phyloP scores from a whole-genome alignment of 768 basidiomycete genomes.

The Suillus hirtellus region DNA sequence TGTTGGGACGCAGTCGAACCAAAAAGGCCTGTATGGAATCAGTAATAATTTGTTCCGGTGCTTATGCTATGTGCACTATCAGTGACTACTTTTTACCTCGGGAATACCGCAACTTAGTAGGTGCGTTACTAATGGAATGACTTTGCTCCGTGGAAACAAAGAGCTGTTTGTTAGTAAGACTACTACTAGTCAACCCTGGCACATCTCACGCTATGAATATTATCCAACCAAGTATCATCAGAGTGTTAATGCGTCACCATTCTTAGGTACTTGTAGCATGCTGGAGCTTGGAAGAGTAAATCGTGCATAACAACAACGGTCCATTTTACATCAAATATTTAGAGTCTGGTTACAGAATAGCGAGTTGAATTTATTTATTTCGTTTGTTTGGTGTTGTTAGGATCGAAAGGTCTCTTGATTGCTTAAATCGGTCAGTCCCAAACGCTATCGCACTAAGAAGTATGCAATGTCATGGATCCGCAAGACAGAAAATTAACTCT shows the following conservation, averaged over 20 bases:
- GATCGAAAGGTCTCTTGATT: constrained; percentile 37
- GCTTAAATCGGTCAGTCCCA: constrained; percentile 21
- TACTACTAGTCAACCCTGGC: no score
- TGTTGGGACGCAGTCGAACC: constrained; percentile 9
- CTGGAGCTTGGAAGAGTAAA: neutral
- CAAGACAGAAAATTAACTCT: constrained; percentile 52
- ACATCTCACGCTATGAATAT: neutral
- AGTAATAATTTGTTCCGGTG: neutral
- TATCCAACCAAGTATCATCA: neutral
- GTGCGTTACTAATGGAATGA: neutral
- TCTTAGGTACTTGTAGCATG: neutral
- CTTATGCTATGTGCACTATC: neutral
- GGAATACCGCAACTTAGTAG: neutral
- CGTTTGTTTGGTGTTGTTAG: constrained; percentile 16
- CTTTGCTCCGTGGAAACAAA: neutral
- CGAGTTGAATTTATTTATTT: neutral
- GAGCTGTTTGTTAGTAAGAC: neutral
- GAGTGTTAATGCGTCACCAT: neutral
- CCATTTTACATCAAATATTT: neutral
- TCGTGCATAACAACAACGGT: neutral
- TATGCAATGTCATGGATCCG: neutral
- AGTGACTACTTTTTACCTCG: neutral
- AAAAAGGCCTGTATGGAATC: constrained; percentile 23
- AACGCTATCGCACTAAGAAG: no score
- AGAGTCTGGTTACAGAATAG: neutral